phyloP scores from a whole-genome alignment of 768 basidiomycete genomes.

The Leccinellum albellum region DNA sequence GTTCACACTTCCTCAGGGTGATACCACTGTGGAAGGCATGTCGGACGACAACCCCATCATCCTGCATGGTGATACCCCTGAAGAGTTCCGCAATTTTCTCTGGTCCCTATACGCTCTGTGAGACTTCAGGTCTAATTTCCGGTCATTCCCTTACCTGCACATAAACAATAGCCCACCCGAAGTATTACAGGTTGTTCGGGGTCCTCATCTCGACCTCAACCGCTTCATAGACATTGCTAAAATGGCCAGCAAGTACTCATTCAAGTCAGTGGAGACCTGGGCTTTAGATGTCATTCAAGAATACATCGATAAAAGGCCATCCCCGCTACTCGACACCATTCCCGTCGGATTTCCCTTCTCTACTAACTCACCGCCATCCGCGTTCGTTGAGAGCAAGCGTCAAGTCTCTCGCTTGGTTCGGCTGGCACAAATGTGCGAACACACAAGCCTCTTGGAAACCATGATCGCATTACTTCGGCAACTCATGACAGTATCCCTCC shows the following conservation, averaged over 20 bases:
- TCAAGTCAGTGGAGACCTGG: slow-evolving; percentile 73
- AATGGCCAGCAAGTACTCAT: slow-evolving; percentile 69
- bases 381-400: slow-evolving; percentile 37
- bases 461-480: slow-evolving; percentile 57
- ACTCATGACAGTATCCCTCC: slow-evolving; percentile 58
- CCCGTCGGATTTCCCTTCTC: slow-evolving; percentile 29
- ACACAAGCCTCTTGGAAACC: slow-evolving; percentile 55
- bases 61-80: slow-evolving; percentile 56
- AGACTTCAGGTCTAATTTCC: slow-evolving; percentile 22
- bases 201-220: slow-evolving; percentile 47
- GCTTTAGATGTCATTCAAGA: slow-evolving; percentile 70
- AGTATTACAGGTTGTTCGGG: slow-evolving; percentile 41
- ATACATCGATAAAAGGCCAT: slow-evolving; percentile 56
- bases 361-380: slow-evolving; percentile 29
- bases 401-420: slow-evolving; percentile 59
- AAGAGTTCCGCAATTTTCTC: slow-evolving; percentile 70
- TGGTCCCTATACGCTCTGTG: slow-evolving; percentile 77
- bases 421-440: slow-evolving; percentile 65
- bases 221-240: slow-evolving; percentile 60
- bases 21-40: slow-evolving; percentile 47
- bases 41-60: slow-evolving; percentile 65
- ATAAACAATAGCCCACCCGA: slow-evolving; percentile 53
- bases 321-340: slow-evolving; percentile 45
- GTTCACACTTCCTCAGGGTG: slow-evolving; percentile 65
- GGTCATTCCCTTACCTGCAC: neutral